Evolutionary conservation across 306 rosid species (phyloP).

Genomic region (Cucurbita maxima): DNA sequence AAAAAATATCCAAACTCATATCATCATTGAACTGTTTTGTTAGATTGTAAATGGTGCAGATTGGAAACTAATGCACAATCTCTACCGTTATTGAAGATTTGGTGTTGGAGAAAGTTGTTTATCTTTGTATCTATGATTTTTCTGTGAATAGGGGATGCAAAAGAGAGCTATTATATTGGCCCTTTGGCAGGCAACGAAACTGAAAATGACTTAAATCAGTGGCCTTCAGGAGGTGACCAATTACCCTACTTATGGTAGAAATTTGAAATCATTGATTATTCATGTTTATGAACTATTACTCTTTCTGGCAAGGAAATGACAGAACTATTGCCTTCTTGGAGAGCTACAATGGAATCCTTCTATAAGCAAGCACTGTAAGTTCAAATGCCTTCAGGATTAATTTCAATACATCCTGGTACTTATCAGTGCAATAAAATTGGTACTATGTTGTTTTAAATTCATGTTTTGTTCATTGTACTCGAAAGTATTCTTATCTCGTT

Average conservation of each 20-base stretch:
- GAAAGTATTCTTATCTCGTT: not conserved
- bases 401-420: not conserved
- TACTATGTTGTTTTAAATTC: not conserved
- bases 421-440: not conserved
- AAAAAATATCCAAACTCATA: not conserved
- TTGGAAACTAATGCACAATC: not conserved
- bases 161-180: constrained; percentile 64
- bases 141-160: constrained; percentile 47
- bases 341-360: constrained; percentile 45
- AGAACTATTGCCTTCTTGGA: constrained; percentile 63
- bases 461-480: constrained; percentile 3
- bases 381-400: not conserved
- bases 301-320: constrained; percentile 15
- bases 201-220: constrained; percentile 39
- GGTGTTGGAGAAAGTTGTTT: not conserved
- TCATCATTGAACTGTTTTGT: not conserved
- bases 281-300: not conserved
- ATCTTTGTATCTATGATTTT: not conserved
- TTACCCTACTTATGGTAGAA: not conserved
- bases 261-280: not conserved
- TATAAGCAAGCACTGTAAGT: constrained; percentile 48
- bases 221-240: constrained; percentile 62
- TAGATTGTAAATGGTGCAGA: not conserved
- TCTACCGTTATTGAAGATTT: not conserved
- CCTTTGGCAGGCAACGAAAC: constrained; percentile 29